phyloP scores from a whole-genome alignment of 768 basidiomycete species.

The Agrocybe praecox region DNA sequence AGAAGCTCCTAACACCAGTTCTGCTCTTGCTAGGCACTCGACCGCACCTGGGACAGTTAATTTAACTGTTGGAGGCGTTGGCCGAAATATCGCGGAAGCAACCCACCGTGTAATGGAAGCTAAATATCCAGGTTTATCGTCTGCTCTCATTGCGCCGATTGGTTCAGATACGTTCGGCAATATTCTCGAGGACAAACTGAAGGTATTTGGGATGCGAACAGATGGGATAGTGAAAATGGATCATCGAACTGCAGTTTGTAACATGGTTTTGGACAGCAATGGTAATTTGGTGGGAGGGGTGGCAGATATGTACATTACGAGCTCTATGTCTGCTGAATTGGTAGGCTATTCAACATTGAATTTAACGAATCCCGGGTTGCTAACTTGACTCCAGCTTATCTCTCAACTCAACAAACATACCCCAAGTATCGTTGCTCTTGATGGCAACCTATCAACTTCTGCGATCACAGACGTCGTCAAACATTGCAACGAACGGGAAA shows the following conservation, averaged over 20 bases:
- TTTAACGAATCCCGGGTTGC: no score
- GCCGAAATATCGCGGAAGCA: slow-evolving; percentile 93
- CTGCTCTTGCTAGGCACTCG: slow-evolving; percentile 51
- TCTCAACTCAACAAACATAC: slow-evolving; percentile 45
- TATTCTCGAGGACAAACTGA: slow-evolving; percentile 60
- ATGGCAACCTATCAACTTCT: slow-evolving; percentile 70
- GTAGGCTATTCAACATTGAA: slow-evolving; percentile 13
- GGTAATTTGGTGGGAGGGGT: slow-evolving; percentile 84
- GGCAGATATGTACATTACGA: slow-evolving; percentile 85
- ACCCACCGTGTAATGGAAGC: slow-evolving; percentile 63
- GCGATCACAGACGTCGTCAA: slow-evolving; percentile 53
- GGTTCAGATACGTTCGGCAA: slow-evolving; percentile 80
- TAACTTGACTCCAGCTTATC: slow-evolving; percentile 44
- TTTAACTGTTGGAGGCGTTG: slow-evolving; percentile 86
- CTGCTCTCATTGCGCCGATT: slow-evolving; percentile 73
- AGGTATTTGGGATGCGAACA: slow-evolving; percentile 70
- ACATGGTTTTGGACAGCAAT: slow-evolving; percentile 72
- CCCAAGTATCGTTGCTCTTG: slow-evolving; percentile 69
- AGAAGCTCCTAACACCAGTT: slow-evolving; percentile 28
- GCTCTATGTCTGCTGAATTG: slow-evolving; percentile 50
- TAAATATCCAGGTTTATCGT: slow-evolving; percentile 34
- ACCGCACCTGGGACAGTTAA: slow-evolving; percentile 81
- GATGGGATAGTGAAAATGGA: slow-evolving; percentile 64
- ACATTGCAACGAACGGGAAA: slow-evolving; percentile 47
- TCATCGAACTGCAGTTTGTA: slow-evolving; percentile 79